phyloP scores from a whole-genome alignment of 177 flowering plant genomes.

The Vitis hybrid region DNA sequence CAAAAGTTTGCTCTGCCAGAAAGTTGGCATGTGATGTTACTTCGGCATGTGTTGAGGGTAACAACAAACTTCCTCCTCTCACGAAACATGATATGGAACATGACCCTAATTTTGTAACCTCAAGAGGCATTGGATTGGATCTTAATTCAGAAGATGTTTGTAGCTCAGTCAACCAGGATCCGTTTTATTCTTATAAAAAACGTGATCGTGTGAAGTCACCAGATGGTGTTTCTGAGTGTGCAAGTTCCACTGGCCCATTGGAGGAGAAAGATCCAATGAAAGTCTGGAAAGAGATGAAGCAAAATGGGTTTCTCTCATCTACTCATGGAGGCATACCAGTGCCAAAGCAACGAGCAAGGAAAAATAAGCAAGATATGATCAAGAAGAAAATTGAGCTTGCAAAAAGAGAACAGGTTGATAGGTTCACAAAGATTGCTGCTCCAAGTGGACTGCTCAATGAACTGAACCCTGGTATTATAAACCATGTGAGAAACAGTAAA shows the following conservation, averaged over 20 bases:
- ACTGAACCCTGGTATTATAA: slow-evolving; percentile 91
- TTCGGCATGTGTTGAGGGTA: slow-evolving; percentile 7
- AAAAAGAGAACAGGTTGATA: slow-evolving; percentile 78
- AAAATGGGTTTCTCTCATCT: slow-evolving; percentile 74
- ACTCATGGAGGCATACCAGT: slow-evolving; percentile 63
- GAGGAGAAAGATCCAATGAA: slow-evolving; percentile 57
- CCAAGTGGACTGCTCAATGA: slow-evolving; percentile 89
- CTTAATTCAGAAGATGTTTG: slow-evolving; percentile 55
- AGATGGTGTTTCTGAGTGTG: slow-evolving; percentile 61
- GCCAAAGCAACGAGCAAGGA: slow-evolving; percentile 64
- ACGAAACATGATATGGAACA: slow-evolving; percentile 14
- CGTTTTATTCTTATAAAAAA: slow-evolving; percentile 30
- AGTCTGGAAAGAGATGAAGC: slow-evolving; percentile 86
- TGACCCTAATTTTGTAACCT: slow-evolving; percentile 12
- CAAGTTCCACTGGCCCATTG: slow-evolving; percentile 56
- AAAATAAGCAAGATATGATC: slow-evolving; percentile 46
- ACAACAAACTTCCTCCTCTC: slow-evolving; percentile 3
- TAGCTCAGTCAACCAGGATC: slow-evolving; percentile 39
- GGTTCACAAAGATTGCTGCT: slow-evolving; percentile 85
- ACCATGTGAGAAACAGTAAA: slow-evolving; percentile 90
- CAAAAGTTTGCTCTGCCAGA: slow-evolving; percentile 15
- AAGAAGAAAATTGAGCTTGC: slow-evolving; percentile 82
- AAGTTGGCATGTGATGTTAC: slow-evolving; percentile 7
- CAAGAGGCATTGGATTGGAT: slow-evolving; percentile 49
- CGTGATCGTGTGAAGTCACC: slow-evolving; percentile 29